A percentile compares a stretch with the other conserved stretches of the same genome.
These are phyloP conservation scores for Macrocystidia cucumis DNA, from an alignment of 1,284 basidiomycete species.

Conservation along the genomic window DNA sequence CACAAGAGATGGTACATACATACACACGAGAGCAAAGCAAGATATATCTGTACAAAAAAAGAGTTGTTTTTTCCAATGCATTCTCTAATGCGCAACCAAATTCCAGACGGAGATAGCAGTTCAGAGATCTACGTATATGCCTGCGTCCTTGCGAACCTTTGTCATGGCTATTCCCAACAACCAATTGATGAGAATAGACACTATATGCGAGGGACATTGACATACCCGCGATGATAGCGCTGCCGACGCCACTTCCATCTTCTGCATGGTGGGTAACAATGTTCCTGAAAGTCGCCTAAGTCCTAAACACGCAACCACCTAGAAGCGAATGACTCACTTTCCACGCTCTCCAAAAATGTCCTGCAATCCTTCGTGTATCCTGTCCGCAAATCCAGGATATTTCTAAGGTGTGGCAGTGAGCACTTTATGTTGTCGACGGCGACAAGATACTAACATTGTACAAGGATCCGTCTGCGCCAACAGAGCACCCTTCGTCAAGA, in stretches of 20 bases:
- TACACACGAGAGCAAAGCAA: too few relatives aligned
- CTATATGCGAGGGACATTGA: constrained; percentile 9
- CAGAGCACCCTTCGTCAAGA: constrained; percentile 81
- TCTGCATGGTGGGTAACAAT: constrained; percentile 90
- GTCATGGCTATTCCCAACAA: constrained; percentile 30
- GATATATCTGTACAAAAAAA: too few relatives aligned
- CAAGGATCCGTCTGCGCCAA: constrained; percentile 88
- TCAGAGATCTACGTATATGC: constrained; percentile 24
- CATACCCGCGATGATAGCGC: constrained; percentile 89
- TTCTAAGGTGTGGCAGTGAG: constrained; percentile 46
- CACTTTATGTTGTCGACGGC: constrained; percentile 1
- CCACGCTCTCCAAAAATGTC: constrained; percentile 95
- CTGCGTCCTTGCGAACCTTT: constrained; percentile 28
- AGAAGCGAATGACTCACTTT: constrained; percentile 37
- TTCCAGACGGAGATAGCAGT: neutral
- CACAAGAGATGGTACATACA: too few relatives aligned
- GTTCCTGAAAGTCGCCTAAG: constrained; percentile 38
- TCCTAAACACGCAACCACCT: neutral
- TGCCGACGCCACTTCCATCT: constrained; percentile 94
- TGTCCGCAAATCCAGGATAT: constrained; percentile 89
- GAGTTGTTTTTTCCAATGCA: too few relatives aligned
- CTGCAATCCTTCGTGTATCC: constrained; percentile 81
- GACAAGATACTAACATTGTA: constrained; percentile 67
- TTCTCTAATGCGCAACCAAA: too few relatives aligned
- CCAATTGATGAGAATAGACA: constrained; percentile 1